Conservation (phyloP, 1,284 basidiomycete species). For the Ceratobasidium sp. region DNA sequence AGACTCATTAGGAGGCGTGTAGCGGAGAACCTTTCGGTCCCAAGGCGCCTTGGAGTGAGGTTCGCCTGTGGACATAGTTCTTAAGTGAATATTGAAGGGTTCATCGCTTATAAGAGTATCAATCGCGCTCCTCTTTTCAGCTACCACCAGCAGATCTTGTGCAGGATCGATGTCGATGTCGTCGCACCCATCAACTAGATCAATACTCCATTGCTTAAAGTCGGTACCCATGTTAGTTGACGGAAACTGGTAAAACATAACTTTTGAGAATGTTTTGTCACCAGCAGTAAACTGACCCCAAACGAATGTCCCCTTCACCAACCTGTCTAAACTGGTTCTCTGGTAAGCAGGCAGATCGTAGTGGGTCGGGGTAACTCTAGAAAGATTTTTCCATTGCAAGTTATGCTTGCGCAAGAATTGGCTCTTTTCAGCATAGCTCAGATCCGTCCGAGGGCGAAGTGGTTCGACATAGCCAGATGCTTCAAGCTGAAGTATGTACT, state of each 20-base stretch:
- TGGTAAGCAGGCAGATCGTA: not conserved
- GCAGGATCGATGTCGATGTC: constrained; percentile 8
- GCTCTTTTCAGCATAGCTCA: not conserved
- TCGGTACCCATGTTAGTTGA: not conserved
- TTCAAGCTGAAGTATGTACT: constrained; percentile 1
- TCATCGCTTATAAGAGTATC: not conserved
- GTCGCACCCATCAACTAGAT: not conserved
- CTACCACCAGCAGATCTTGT: constrained; percentile 19
- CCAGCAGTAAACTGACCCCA: not conserved
- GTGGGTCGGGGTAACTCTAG: not conserved
- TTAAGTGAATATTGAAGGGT: constrained; percentile 1
- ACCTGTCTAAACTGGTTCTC: not conserved
- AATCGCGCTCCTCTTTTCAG: not conserved
- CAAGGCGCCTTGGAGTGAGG: not conserved
- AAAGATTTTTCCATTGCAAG: not conserved
- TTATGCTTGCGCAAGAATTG: not conserved
- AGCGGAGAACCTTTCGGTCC: not conserved
- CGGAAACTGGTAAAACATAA: constrained; percentile 6
- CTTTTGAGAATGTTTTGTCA: not conserved
- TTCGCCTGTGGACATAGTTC: constrained; percentile 7
- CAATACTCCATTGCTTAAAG: constrained; percentile 1
- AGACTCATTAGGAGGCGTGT: not conserved
- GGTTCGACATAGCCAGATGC: not conserved
- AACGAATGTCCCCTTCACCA: not conserved
- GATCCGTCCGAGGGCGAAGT: not conserved